These are phyloP conservation scores for Vicia villosa DNA, from an alignment of 306 rosid species.

Conservation along the genomic window DNA sequence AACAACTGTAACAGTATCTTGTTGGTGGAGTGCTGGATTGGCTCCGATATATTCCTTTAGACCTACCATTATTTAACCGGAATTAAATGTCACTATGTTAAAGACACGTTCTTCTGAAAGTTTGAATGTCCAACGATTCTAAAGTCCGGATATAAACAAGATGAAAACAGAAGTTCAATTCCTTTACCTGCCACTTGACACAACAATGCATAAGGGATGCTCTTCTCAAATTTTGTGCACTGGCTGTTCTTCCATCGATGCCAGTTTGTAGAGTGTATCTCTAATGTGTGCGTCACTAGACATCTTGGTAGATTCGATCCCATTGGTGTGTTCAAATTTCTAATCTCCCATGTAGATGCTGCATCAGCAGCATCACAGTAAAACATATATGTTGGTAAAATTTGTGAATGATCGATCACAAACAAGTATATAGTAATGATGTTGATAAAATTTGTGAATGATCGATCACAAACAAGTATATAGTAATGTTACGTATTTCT, in stretches of 20 bases:
- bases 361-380: slow-evolving; percentile 16
- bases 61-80: slow-evolving; percentile 52
- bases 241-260: slow-evolving; percentile 70
- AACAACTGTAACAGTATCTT: slow-evolving; percentile 45
- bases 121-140: neutral
- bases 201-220: slow-evolving; percentile 81
- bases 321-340: slow-evolving; percentile 70
- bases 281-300: slow-evolving; percentile 85
- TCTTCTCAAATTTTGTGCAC: slow-evolving; percentile 78
- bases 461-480: slow-evolving; percentile 9
- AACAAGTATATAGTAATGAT: too few relatives aligned
- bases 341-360: slow-evolving; percentile 97
- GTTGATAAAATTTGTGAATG: too few relatives aligned
- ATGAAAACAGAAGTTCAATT: slow-evolving; percentile 25
- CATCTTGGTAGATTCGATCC: slow-evolving; percentile 65
- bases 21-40: slow-evolving; percentile 59
- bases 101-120: neutral
- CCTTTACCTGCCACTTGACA: slow-evolving; percentile 91
- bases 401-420: too few relatives aligned
- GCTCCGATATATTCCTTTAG: slow-evolving; percentile 88
- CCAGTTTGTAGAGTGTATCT: slow-evolving; percentile 78
- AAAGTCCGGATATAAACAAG: neutral
- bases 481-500: neutral
- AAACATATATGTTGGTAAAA: slow-evolving; percentile 2
- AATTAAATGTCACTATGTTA: slow-evolving; percentile 25